These are phyloP conservation scores for Leishmania turanica DNA, from an alignment of 208 protist species.

Conservation along the genomic window DNA sequence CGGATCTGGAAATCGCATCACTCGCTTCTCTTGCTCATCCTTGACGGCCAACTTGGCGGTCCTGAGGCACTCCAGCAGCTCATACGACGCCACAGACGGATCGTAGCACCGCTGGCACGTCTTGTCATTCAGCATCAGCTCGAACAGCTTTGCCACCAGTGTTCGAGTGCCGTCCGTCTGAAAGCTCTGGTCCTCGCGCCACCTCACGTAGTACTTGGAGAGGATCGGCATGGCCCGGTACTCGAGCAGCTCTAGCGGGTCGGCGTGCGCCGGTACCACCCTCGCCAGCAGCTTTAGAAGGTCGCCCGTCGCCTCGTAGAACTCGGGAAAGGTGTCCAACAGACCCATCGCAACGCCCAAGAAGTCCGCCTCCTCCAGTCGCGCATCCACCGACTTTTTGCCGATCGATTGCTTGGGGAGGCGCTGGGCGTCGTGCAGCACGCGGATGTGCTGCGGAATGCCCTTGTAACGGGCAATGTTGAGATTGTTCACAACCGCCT, in stretches of 20 bases:
- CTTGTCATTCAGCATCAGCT: constrained; percentile 76
- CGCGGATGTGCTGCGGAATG: constrained; percentile 86
- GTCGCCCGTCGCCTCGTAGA: constrained; percentile 74
- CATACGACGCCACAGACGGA: constrained; percentile 80
- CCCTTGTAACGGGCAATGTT: constrained; percentile 90
- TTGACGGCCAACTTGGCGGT: constrained; percentile 61
- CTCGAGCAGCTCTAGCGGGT: constrained; percentile 78
- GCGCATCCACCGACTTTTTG: constrained; percentile 36
- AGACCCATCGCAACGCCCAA: constrained; percentile 81
- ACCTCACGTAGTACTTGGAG: constrained; percentile 86
- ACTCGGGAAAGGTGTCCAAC: constrained; percentile 86
- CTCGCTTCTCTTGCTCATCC: constrained; percentile 42
- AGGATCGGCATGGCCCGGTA: constrained; percentile 89
- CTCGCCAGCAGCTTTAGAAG: constrained; percentile 56
- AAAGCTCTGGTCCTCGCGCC: constrained; percentile 74
- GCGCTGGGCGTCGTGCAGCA: constrained; percentile 74
- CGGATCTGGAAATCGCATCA: constrained; percentile 1
- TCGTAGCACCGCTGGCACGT: constrained; percentile 86
- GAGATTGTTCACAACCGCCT: constrained; percentile 78
- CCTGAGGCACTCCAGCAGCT: constrained; percentile 80
- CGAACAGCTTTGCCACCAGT: constrained; percentile 63
- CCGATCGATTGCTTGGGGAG: constrained; percentile 58
- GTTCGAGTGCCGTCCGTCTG: constrained; percentile 74
- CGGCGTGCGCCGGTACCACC: constrained; percentile 62
- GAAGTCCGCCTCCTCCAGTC: constrained; percentile 80